Base-by-base conservation (phyloP, 2,329 filamentous ascomycete species). In the Pyrenophora graminea region DNA sequence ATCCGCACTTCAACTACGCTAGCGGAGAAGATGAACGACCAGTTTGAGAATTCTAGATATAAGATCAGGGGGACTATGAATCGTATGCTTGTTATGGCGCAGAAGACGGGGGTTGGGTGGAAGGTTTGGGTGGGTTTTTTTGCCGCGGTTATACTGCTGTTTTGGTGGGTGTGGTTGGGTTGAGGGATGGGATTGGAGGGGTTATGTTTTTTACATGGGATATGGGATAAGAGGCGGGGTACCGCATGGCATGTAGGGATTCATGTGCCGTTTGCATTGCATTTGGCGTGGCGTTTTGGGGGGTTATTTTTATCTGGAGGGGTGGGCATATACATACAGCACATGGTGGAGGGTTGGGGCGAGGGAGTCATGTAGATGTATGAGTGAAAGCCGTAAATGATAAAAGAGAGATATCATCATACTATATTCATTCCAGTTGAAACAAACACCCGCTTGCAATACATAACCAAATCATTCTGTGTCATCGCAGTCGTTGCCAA, bases 41-140 rank as follows among this genome's bases (percentile, higher is more conserved):
- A 85, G 4, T 99, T 97, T 70, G 93, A 97, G 71, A 85, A 84
- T 64, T 95, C 93, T 45, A 81, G 92, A 30, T 77, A 91, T 45
- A 84, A 89, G 58, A 79, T 99, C 56, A 84, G 87, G 38, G 91
- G 93, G 46, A 97, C 95, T 15, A 97, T 99, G 94, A 96, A 91
- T 71, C 82, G 92, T 52, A 99, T 99, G 94, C 77, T 97, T 60
- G 72, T 93, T 46, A 99, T 99, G 94, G 94, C 94, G 4, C 85
- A 97, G 77, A 82, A 86, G 66, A 96, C 92, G 2, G 94, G 94
- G n/a, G 87, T 99, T 8, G 88, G 91, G 67, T 99, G 94, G 94
- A 93, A 85, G 75, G 89, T 92, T 50, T 99, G 94, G 94, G 73
- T 97, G 44, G 81, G 79, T 37, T 99, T 99, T 76, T 96, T 99